Base-by-base conservation (phyloP, 2,329 filamentous ascomycete species). In the Aspergillus sojae region DNA sequence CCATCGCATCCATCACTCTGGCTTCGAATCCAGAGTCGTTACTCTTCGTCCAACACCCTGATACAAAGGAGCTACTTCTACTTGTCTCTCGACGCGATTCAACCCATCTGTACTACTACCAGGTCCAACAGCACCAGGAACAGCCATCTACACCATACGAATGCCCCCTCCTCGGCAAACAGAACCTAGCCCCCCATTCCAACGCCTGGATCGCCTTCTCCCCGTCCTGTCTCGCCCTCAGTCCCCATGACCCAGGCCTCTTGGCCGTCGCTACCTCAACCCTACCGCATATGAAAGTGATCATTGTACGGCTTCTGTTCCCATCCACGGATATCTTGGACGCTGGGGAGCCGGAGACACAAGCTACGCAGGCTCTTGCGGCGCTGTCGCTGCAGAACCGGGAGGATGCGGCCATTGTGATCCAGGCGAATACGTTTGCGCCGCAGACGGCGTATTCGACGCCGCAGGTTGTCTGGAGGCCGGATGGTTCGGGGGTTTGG, bases 391-490 rank as follows among this genome's bases (percentile, higher is more conserved):
- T 85, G 10, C 83, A 86, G 67, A 84, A 88, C 61, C 80, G 82
- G 23, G 86, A 89, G 70, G 83, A 85, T 59, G 84, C 84, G 6
- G 86, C 86, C 2, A 88, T 89, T n/a, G 70, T 83, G 36, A 81
- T 88, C 16, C 86, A 88, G 62, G 80, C 84, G 41, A 87, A 81
- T 54, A 88, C 87, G 0, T 79, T 88, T 68, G 84, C 88, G 23
- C 85, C 87, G n/a, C 87, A 89, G 71, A 89, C 87, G 34, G 79
- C 83, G 0, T 89, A 89, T 72, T 88, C 85, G 26, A 89, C 86
- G 6, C 87, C 87, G 9, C 83, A 85, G 58, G 77, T 89, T 7
- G 82, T 81, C 6, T 90, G 88, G 88, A 77, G 88, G 30, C 86
- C 87, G 1, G 83, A 88, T 71, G 87, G 86, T 0, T 84, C 80